Evolutionary conservation across 2,329 filamentous ascomycete species (phyloP).

Genomic region (Tolypocladium ovalisporum): DNA sequence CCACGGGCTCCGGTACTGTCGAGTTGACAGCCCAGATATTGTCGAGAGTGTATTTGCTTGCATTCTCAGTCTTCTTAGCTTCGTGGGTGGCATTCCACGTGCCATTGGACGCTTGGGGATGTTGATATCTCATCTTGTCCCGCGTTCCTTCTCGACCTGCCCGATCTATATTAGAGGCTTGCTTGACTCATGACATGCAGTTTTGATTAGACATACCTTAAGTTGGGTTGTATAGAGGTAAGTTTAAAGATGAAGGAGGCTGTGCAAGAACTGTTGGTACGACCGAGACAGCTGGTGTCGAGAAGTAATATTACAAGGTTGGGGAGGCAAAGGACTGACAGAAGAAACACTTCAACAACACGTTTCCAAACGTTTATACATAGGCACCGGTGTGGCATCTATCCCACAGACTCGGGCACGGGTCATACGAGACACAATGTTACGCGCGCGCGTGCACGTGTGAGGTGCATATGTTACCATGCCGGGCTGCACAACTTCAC

Average conservation of each 20-base stretch:
- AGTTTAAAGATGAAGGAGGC: not conserved
- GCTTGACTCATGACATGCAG: not conserved
- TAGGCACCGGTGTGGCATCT: not conserved
- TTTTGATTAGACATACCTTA: not conserved
- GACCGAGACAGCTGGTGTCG: not conserved
- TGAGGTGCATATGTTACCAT: not conserved
- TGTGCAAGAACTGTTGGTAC: not conserved
- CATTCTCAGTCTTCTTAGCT: conserved; percentile 3
- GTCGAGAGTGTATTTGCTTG: not conserved
- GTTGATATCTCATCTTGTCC: conserved; percentile 1
- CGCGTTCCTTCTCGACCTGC: not conserved
- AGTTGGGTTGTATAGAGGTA: not conserved
- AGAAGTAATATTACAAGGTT: not conserved
- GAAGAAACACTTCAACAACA: not conserved
- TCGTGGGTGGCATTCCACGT: not conserved
- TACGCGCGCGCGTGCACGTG: not conserved
- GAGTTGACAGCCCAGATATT: conserved; percentile 7
- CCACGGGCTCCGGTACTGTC: conserved; percentile 4
- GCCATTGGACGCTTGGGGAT: not conserved
- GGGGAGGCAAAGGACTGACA: not conserved
- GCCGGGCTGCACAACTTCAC: not conserved
- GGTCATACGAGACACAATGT: not conserved
- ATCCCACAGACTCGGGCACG: not conserved
- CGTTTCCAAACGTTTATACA: not conserved
- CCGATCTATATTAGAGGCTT: not conserved